phyloP scores from a whole-genome alignment of 2,329 filamentous ascomycete genomes.

The Ophiostoma novo-ulmi region DNA sequence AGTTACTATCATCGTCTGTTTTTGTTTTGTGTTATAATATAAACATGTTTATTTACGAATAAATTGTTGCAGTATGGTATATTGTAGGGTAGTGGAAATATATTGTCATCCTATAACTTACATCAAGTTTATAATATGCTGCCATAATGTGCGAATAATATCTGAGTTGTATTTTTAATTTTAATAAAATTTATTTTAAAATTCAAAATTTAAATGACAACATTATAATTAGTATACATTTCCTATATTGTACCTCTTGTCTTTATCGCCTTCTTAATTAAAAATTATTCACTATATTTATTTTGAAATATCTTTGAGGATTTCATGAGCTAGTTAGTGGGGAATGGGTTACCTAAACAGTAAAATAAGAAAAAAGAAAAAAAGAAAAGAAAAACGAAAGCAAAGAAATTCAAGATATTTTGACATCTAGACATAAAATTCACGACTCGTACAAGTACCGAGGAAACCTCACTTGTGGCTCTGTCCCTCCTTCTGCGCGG shows the following conservation, averaged over 20 bases:
- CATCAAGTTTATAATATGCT: too few relatives aligned
- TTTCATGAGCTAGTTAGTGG: neutral
- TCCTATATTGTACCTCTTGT: neutral
- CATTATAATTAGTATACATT: neutral
- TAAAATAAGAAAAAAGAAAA: neutral
- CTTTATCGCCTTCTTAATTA: too few relatives aligned
- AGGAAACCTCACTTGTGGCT: neutral
- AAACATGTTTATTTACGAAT: too few relatives aligned
- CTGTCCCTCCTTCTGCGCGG: neutral
- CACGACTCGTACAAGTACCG: conserved; percentile 2
- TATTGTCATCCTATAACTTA: too few relatives aligned
- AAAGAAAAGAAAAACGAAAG: neutral
- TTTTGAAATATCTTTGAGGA: neutral
- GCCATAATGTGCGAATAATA: too few relatives aligned
- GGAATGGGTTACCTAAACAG: neutral
- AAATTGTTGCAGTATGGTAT: too few relatives aligned
- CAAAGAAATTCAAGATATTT: neutral
- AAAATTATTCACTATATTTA: neutral
- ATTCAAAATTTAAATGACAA: too few relatives aligned
- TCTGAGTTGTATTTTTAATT: too few relatives aligned
- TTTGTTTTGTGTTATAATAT: neutral
- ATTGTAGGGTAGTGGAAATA: too few relatives aligned
- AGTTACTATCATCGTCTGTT: neutral
- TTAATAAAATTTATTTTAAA: too few relatives aligned
- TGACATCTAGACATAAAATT: neutral